A percentile compares a stretch with the other conserved stretches of the same genome.
Evolutionary conservation across 148 eudicot species (phyloP).

Genomic region (Rhododendron ferrugineum): DNA sequence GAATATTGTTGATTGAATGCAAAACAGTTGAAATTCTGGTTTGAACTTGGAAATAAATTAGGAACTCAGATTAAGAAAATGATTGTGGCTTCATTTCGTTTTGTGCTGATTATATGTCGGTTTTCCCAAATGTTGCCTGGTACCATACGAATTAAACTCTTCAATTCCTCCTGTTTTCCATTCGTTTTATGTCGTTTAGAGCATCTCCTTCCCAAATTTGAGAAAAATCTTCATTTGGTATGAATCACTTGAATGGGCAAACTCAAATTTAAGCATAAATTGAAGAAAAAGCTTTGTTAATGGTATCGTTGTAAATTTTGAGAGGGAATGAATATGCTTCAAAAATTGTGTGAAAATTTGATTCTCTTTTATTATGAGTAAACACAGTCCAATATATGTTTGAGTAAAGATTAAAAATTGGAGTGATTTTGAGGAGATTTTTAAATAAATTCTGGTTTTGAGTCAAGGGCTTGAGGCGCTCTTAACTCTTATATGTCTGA

Average conservation of each 20-base stretch:
- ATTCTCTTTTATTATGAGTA: too few relatives aligned
- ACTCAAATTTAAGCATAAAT: background rate
- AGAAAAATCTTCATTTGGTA: background rate
- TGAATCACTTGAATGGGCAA: background rate
- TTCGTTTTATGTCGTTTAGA: background rate
- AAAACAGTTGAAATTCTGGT: background rate
- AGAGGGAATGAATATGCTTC: background rate
- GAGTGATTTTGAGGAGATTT: background rate
- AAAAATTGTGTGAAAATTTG: background rate
- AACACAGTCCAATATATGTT: background rate
- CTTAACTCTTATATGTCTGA: background rate
- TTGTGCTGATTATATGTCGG: too few relatives aligned
- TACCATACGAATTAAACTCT: slow-evolving; percentile 4
- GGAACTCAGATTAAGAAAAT: background rate
- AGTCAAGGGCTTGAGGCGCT: background rate
- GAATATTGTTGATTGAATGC: background rate
- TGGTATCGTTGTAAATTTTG: background rate
- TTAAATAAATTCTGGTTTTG: background rate
- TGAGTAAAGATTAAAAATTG: background rate
- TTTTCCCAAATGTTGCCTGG: slow-evolving; percentile 49
- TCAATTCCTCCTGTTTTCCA: background rate
- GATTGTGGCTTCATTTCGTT: background rate
- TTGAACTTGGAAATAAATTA: background rate
- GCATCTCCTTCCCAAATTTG: background rate
- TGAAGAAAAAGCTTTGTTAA: background rate